Evolutionary conservation across 257 asterid species (phyloP), one percentile per base, ranked within the genome.

Genomic region (Nicotiana tabacum): DNA sequence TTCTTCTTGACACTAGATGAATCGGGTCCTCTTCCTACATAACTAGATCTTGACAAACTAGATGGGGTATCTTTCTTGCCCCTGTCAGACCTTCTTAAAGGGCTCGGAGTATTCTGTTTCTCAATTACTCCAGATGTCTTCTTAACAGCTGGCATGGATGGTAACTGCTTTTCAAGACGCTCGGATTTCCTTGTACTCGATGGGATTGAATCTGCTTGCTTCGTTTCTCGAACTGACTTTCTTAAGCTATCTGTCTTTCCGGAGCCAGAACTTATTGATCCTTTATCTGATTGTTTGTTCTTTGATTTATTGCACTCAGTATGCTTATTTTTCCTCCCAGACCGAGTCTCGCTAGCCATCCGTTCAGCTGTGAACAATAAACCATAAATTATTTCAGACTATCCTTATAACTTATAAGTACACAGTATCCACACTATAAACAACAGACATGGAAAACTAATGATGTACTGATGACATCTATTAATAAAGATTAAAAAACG

Each of bases 31-130:
- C 85, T 79, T 43, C 79, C 87, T 13, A 85, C 66, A 83, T 85
- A 60, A 85, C 83, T 90, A 55, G 89, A 81, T 51, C 83, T 87
- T 30, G 81, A 84, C 58, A 88, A 83, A 82, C 84, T 32, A 43
- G 93, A 81, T 27, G 87, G 69, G 10, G 24, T 37, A 32, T 62
- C 81, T 46, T 83, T 88, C 83, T 87, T 90, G 82, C 87, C 85
- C 87, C 90, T 89, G 55, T 87, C 91, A 21, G 91, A 88, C 89
- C 84, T 86, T 80, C 88, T 77, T 35, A 82, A 58, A 78, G 91
- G 88, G 82, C 85, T 88, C 77, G 89, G 89, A 78, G 91, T 84
- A 70, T 57, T 86, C 35, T 70, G 53, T 79, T 85, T 88, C 83
- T 77, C 91, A 79, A 76, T 82, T 85, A 89, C 84, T 84, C 83